A percentile compares a stretch with the other conserved stretches of the same genome.
Conservation (phyloP, 176 grass and related monocot species). For the Ananas comosus region DNA sequence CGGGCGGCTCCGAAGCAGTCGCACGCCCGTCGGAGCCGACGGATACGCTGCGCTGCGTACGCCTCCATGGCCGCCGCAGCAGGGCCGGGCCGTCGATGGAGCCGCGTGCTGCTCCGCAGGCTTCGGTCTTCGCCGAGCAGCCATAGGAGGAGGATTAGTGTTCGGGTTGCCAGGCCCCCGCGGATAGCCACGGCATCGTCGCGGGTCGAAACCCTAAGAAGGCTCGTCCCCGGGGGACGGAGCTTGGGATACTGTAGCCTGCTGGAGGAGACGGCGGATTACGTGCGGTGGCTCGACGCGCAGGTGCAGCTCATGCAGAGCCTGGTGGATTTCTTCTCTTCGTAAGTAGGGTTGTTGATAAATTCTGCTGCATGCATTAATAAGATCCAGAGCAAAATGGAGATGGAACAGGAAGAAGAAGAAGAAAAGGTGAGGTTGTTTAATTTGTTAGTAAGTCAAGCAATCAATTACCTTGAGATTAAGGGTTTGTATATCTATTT, state of each 20-base stretch:
- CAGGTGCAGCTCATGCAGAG: constrained; percentile 90
- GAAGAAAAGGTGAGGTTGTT: not conserved
- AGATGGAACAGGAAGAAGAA: not conserved
- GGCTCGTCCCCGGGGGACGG: constrained; percentile 53
- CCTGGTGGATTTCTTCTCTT: constrained; percentile 57
- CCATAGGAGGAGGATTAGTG: not conserved
- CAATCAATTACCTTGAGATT: not conserved
- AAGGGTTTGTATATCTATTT: not conserved
- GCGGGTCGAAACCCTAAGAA: constrained; percentile 45
- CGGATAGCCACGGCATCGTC: constrained; percentile 30
- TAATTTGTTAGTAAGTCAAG: not conserved
- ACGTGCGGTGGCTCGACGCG: constrained; percentile 45
- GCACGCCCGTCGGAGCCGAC: constrained; percentile 27
- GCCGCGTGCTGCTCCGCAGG: constrained; percentile 44
- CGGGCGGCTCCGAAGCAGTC: constrained; percentile 12
- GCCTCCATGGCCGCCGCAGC: constrained; percentile 53
- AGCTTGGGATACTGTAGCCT: constrained; percentile 72
- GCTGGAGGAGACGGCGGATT: constrained; percentile 87
- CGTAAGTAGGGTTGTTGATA: constrained; percentile 23
- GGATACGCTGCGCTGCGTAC: constrained; percentile 62
- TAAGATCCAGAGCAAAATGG: not conserved
- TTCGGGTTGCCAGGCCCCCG: not conserved
- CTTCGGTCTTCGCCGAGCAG: constrained; percentile 16
- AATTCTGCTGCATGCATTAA: not conserved
- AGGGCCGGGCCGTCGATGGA: constrained; percentile 37